Conservation (phyloP, 176 grass and related monocot species). For the Urochloa ruziziensis region DNA sequence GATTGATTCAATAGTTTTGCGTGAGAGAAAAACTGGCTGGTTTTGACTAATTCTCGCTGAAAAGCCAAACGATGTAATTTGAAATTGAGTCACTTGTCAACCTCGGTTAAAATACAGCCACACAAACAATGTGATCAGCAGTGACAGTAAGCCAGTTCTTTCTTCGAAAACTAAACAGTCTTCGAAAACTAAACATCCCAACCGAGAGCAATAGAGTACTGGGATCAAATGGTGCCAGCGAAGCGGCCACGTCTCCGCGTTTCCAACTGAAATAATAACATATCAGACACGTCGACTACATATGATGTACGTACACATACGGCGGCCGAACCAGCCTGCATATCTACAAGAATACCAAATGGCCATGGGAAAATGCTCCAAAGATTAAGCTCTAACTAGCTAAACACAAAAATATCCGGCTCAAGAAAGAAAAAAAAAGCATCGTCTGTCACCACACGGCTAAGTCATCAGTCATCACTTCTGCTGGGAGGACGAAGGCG, state of each 20-base stretch:
- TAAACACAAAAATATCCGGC: neutral
- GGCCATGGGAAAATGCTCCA: neutral
- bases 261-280: slow-evolving; percentile 18
- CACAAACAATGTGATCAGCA: neutral
- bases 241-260: slow-evolving; percentile 28
- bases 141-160: neutral
- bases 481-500: slow-evolving; percentile 4
- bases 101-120: neutral
- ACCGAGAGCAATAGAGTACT: accelerated
- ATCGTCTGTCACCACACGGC: neutral
- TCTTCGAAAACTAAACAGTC: no score
- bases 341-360: slow-evolving; percentile 8
- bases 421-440: neutral
- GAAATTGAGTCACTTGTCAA: neutral
- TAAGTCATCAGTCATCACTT: slow-evolving; percentile 36
- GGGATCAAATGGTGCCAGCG: slow-evolving; percentile 10
- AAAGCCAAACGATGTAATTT: no score
- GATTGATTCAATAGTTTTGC: no score
- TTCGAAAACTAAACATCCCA: neutral
- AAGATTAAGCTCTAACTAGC: slow-evolving; percentile 10
- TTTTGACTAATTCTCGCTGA: no score
- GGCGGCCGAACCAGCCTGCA: neutral
- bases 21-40: no score
- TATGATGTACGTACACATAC: slow-evolving; percentile 33
- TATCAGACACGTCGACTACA: neutral